Evolutionary conservation across 306 rosid genomes (phyloP), one percentile per base, ranked within the genome.

Genomic region (Mimosa bimucronata): DNA sequence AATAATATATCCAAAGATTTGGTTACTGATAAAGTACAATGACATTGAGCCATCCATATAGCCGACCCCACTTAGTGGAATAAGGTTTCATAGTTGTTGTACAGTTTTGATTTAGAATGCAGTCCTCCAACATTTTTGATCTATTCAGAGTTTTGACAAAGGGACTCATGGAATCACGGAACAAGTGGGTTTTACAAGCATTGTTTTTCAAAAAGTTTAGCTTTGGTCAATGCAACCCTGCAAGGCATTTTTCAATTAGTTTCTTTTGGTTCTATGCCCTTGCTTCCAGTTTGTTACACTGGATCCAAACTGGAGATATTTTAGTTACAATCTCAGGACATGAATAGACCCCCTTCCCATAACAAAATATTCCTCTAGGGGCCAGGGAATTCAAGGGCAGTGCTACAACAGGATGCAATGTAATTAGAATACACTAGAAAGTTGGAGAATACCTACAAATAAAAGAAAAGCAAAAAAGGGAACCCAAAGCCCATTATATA

Each of bases 171-270:
- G 48, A 52, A 31, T 10, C 16, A 71, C 19, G 37, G 65, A 48
- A 52, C 42, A 21, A 19, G 21, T 25, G 5, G 19, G 58, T 26
- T 71, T 46, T 16, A 11, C 28, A 18, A 28, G 76, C 21, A 46
- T 19, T 46, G 29, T 9, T 28, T 73, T 50, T 11, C 44, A 73
- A 73, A 9, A 31, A 9, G 29, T 45, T 45, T 26, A 18, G 26
- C 30, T 30, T 72, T 48, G 29, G 28, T 73, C 77, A 50, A n/a
- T n/a, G n/a, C n/a, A n/a, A n/a, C n/a, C n/a, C 38, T 31, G 50
- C 18, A n/a, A 16, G 64, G 44, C 10, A 48, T 48, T 48, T 29
- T 14, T 19, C 62, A 72, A 30, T 34, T 50, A 23, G 44, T 48
- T 72, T 72, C 44, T 28, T 37, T 30, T 16, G 64, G 25, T 73